Conservation (phyloP, 768 basidiomycete genomes). For the Russula brevipes region DNA sequence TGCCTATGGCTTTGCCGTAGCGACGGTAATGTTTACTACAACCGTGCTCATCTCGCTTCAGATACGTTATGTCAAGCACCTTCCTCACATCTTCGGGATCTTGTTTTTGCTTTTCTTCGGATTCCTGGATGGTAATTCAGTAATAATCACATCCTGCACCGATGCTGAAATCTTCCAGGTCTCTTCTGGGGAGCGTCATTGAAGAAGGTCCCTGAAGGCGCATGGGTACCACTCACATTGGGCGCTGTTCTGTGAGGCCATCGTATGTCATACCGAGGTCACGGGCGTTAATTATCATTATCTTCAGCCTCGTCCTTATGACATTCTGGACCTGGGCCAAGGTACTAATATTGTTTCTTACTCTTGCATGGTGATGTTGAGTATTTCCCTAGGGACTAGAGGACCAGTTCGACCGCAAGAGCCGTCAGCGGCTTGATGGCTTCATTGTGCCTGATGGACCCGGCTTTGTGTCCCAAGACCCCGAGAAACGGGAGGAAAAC, state of each 20-base stretch:
- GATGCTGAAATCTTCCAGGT: conserved; percentile 23
- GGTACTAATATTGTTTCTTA: conserved; percentile 26
- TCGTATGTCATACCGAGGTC: background rate
- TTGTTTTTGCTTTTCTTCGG: conserved; percentile 51
- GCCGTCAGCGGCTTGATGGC: conserved; percentile 49
- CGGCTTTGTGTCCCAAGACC: conserved; percentile 13
- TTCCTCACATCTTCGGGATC: conserved; percentile 40
- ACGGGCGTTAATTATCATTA: background rate
- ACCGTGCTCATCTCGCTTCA: conserved; percentile 52
- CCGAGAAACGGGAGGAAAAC: conserved; percentile 5
- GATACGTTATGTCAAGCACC: conserved; percentile 51
- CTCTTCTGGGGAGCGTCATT: conserved; percentile 63
- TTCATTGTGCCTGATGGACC: conserved; percentile 40
- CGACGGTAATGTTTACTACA: conserved; percentile 62
- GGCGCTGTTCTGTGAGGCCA: conserved; percentile 44
- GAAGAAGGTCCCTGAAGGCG: conserved; percentile 58
- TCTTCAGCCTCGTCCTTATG: conserved; percentile 42
- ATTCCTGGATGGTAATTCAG: conserved; percentile 50
- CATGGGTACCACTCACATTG: conserved; percentile 62
- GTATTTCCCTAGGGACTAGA: conserved; percentile 40
- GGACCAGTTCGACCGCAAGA: conserved; percentile 53
- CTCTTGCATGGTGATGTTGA: background rate
- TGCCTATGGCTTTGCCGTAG: conserved; percentile 58
- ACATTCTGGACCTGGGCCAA: conserved; percentile 65
- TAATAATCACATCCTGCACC: background rate